phyloP scores from a whole-genome alignment of 2,329 filamentous ascomycete genomes.

The Leptographium flavum region DNA sequence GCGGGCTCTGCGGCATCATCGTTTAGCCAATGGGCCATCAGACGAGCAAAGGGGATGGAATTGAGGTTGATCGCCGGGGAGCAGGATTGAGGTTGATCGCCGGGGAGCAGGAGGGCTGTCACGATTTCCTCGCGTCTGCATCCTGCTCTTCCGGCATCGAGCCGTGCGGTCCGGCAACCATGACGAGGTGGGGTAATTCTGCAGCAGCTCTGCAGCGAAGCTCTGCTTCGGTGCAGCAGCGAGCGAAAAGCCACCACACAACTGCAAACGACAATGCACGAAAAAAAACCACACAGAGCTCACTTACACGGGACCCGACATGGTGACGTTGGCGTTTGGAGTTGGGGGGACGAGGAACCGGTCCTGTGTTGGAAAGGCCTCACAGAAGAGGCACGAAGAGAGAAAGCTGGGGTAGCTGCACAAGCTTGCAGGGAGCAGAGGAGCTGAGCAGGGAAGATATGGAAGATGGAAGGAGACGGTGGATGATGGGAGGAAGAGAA shows the following conservation, averaged over 20 bases:
- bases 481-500: background rate
- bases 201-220: background rate
- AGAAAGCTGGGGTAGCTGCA: background rate
- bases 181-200: constrained; percentile 13
- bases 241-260: background rate
- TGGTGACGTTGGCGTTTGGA: constrained; percentile 20
- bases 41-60: background rate
- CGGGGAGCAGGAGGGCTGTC: too few relatives aligned
- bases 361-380: background rate
- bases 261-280: background rate
- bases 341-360: background rate
- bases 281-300: background rate
- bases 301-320: constrained; percentile 58
- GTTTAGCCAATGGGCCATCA: constrained; percentile 2
- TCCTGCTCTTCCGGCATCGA: too few relatives aligned
- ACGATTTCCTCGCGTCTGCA: too few relatives aligned
- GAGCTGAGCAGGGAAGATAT: background rate
- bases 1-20: constrained; percentile 43
- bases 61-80: too few relatives aligned
- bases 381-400: background rate
- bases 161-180: background rate
- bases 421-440: background rate
- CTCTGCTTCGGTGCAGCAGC: background rate
- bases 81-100: too few relatives aligned
- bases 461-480: background rate